Percentiles rank a stretch among this genome's conserved stretches.
These are phyloP conservation scores for Tympanopsis confertula DNA, from an alignment of 2,329 filamentous ascomycete genomes.

Conservation along the genomic window DNA sequence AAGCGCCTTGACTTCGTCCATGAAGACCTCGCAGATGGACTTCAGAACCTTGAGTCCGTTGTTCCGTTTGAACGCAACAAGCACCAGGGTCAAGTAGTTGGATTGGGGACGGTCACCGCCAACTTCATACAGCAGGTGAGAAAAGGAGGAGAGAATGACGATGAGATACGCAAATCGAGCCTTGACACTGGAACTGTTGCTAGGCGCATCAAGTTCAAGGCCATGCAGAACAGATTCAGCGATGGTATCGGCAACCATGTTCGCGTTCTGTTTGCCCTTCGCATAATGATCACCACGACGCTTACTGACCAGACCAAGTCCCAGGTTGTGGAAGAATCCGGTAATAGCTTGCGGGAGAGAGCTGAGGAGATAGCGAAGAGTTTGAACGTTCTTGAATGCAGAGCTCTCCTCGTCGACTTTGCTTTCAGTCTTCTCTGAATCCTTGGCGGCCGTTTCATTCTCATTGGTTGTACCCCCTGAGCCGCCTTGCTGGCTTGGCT, in stretches of 20 bases:
- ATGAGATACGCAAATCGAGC: constrained; percentile 49
- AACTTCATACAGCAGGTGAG: constrained; percentile 41
- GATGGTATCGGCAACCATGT: not conserved
- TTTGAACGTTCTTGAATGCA: constrained; percentile 46
- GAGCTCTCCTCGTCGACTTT: constrained; percentile 7
- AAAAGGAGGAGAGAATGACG: constrained; percentile 44
- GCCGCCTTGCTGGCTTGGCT: not conserved
- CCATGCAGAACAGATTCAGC: not conserved
- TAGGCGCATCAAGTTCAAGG: constrained; percentile 3
- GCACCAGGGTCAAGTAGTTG: constrained; percentile 60
- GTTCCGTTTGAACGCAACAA: constrained; percentile 76
- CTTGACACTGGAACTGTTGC: constrained; percentile 30
- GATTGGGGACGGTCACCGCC: constrained; percentile 29
- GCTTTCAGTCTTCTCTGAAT: not conserved
- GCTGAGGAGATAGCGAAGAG: constrained; percentile 48
- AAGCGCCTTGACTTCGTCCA: constrained; percentile 30
- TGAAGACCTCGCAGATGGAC: constrained; percentile 59
- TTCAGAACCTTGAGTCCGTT: constrained; percentile 67
- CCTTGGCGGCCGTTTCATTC: constrained; percentile 17
- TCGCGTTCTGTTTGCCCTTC: not conserved
- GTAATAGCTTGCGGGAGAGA: constrained; percentile 49
- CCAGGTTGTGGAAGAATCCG: constrained; percentile 49
- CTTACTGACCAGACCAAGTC: constrained; percentile 46
- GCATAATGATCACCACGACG: constrained; percentile 33
- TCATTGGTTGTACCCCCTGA: not conserved